Percentiles rank a stretch among this genome's conserved stretches.
Evolutionary conservation across 2,329 filamentous ascomycete species (phyloP).

Genomic region (Ophiostoma ulmi): DNA sequence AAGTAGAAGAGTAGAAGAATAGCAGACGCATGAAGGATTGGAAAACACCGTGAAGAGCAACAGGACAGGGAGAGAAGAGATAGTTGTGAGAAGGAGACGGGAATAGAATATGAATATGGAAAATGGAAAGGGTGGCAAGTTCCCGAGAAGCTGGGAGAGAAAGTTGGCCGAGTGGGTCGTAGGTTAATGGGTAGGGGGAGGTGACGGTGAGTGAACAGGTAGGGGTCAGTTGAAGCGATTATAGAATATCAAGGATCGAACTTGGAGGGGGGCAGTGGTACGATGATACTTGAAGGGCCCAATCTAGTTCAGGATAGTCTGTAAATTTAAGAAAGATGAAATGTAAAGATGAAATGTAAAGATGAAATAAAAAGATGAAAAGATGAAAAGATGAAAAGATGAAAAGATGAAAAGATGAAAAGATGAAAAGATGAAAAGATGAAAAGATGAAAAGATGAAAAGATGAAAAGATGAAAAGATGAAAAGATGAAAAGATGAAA

Average conservation of each 20-base stretch:
- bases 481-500: not conserved
- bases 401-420: not conserved
- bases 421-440: not conserved
- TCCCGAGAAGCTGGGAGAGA: slow-evolving; percentile 5
- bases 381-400: not conserved
- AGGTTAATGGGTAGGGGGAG: slow-evolving; percentile 1
- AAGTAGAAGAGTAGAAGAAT: not conserved
- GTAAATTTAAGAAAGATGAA: not conserved
- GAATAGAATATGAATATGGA: not conserved
- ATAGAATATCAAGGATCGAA: not conserved
- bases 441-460: not conserved
- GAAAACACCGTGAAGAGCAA: not conserved
- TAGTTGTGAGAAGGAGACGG: not conserved
- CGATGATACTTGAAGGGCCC: too few species aligned
- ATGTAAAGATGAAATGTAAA: not conserved
- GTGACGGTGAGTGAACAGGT: not conserved
- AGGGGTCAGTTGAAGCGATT: not conserved
- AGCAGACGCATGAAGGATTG: slow-evolving; percentile 3
- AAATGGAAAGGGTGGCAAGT: not conserved
- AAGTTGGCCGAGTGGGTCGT: slow-evolving; percentile 9
- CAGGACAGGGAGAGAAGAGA: not conserved
- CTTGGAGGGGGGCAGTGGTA: not conserved
- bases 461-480: not conserved
- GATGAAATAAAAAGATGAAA: not conserved
- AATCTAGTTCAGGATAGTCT: too few species aligned